Conservation (phyloP, 805 yeast genomes). For the Zygoascus bituminiphila region DNA sequence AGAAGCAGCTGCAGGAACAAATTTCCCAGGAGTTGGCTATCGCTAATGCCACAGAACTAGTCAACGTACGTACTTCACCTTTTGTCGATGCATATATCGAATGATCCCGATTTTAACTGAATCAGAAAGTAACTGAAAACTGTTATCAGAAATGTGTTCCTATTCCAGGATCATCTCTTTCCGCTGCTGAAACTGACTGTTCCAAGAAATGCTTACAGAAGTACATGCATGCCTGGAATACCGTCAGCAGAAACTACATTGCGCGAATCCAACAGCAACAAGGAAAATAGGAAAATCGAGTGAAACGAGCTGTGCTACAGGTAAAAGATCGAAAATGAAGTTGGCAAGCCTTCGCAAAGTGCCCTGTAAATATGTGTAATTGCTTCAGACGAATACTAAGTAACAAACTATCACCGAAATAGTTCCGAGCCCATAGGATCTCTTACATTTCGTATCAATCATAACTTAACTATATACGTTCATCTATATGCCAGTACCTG, state of each 20-base stretch:
- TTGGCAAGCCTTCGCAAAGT: neutral
- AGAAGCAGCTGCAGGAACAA: conserved; percentile 57
- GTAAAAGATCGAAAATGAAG: neutral
- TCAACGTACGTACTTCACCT: conserved; percentile 35
- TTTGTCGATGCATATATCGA: neutral
- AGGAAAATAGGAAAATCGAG: neutral
- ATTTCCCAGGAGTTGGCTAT: conserved; percentile 78
- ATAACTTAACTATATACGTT: no score
- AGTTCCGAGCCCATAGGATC: no score
- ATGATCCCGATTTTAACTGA: neutral
- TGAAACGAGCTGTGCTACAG: no score
- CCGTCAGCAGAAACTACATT: conserved; percentile 68
- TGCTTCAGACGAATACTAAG: neutral
- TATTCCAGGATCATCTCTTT: conserved; percentile 47
- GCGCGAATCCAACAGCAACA: conserved; percentile 48
- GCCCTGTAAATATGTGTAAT: neutral
- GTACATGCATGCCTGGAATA: conserved; percentile 88
- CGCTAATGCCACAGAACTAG: conserved; percentile 85
- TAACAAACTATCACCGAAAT: no score
- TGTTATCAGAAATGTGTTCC: conserved; percentile 75
- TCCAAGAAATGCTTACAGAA: conserved; percentile 72
- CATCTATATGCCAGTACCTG: no score
- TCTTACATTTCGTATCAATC: no score
- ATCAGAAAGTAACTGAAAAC: conserved; percentile 63
- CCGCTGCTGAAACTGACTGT: conserved; percentile 52